Conservation (phyloP, 495 filamentous ascomycete species). For the Oidiodendron maius region DNA sequence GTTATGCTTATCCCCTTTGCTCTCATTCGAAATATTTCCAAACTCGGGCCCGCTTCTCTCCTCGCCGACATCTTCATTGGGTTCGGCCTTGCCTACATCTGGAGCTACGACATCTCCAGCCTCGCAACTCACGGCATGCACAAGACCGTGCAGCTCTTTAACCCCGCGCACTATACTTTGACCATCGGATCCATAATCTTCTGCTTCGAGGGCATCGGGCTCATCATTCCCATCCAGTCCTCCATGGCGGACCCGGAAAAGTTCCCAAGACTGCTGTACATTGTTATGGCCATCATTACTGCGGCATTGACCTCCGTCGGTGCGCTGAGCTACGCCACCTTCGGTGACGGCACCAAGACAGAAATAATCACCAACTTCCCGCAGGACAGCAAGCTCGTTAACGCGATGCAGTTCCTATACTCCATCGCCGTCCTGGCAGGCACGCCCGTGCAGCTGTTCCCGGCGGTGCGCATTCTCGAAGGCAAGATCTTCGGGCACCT, state of each 20-base stretch:
- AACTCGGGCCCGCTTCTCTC: slow-evolving; percentile 52
- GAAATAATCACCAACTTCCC: slow-evolving; percentile 63
- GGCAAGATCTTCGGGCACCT: slow-evolving; percentile 43
- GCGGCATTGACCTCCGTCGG: slow-evolving; percentile 58
- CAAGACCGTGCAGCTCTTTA: slow-evolving; percentile 50
- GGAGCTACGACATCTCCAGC: slow-evolving; percentile 50
- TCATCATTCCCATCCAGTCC: slow-evolving; percentile 59
- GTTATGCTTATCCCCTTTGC: slow-evolving; percentile 50
- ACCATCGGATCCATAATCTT: slow-evolving; percentile 61
- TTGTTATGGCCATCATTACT: slow-evolving; percentile 59
- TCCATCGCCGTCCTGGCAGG: slow-evolving; percentile 56
- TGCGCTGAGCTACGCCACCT: slow-evolving; percentile 58
- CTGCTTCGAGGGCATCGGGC: slow-evolving; percentile 62
- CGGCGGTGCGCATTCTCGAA: slow-evolving; percentile 56
- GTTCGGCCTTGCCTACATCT: slow-evolving; percentile 58
- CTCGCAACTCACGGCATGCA: slow-evolving; percentile 40
- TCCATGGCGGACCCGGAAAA: slow-evolving; percentile 55
- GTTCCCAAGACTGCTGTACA: slow-evolving; percentile 50
- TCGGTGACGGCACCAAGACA: slow-evolving; percentile 49
- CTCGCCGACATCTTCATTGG: slow-evolving; percentile 58
- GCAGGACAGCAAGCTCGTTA: slow-evolving; percentile 54
- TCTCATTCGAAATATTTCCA: slow-evolving; percentile 59
- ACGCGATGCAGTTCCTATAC: slow-evolving; percentile 61
- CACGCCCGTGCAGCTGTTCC: slow-evolving; percentile 59
- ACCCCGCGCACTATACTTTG: slow-evolving; percentile 53